Base-by-base conservation (phyloP, 352 stramenopile genomes). In the Phytophthora pini region DNA sequence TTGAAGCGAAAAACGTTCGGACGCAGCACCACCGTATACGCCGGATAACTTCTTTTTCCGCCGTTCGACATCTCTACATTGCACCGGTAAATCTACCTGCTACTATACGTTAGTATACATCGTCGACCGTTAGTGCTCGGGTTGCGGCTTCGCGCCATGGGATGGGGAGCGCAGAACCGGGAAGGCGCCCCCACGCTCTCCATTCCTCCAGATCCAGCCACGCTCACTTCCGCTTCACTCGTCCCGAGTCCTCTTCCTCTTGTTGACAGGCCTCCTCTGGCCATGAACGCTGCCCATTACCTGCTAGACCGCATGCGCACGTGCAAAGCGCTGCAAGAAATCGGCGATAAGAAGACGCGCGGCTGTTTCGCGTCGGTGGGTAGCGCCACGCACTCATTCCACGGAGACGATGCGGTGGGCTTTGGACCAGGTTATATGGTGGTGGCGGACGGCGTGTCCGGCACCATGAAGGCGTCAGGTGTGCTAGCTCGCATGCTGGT, bases 361-460 rank as follows among this genome's bases (percentile, higher is more conserved):
- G n/a, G 70, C 52, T 89, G 84, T 63, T 95, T 96, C 60, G 60
- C 79, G 56, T 95, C 88, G 5, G 84, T 96, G 2, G 83, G 80
- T 39, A 92, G 79, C 47, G 86, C 88, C 7, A 74, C 79, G 47
- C 83, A 94, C 72, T 86, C 74, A 56, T 96, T 93, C 70, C 87
- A 95, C 51, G 88, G 87, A 36, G 88, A 96, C 70, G 88, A 96
- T 56, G 88, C 88, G 1, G 82, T 94, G 20, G 88, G 86, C n/a
- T 96, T 90, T 60, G 88, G 88, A 0, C 84, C 86, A 3, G 73
- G 81, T 40, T 96, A 92, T 72, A 94, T 96, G 87, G 87, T 94
- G 20, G 80, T 94, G 17, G 84, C 86, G 2, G 88, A 96, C 71
- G 88, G 88, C 49, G 88, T 96, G 22, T 95, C 88, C 2, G 87